Conservation (phyloP, 2,329 filamentous ascomycete genomes). For the Aspergillus fumigatus region DNA sequence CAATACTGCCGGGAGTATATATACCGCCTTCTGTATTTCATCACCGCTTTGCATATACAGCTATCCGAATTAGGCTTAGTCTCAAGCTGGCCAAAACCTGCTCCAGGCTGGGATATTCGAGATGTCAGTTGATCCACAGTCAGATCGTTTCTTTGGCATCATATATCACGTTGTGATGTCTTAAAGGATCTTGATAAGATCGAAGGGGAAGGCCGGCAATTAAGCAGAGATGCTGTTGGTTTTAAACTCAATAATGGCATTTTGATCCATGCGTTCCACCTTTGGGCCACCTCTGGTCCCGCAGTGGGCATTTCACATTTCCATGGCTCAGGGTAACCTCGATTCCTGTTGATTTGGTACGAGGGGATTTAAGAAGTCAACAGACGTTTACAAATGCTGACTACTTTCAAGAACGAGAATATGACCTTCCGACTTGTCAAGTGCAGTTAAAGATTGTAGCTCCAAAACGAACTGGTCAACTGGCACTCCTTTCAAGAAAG, state of each 20-base stretch:
- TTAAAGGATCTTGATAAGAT: neutral
- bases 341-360: neutral
- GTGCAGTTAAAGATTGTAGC: neutral
- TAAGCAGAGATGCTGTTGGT: neutral
- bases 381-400: neutral
- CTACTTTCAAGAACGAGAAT: neutral
- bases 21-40: neutral
- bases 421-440: neutral
- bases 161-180: neutral
- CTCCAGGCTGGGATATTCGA: neutral
- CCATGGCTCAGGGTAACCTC: neutral
- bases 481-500: neutral
- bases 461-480: neutral
- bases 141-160: neutral
- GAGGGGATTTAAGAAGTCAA: neutral
- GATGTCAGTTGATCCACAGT: neutral
- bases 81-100: neutral
- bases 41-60: neutral
- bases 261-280: neutral
- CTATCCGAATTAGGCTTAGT: neutral
- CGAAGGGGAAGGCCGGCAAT: neutral
- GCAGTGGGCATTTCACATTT: neutral
- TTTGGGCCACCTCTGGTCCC: too few species aligned
- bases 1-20: neutral
- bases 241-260: neutral